A percentile compares a stretch with the other conserved stretches of the same genome.
phyloP scores from a whole-genome alignment of 164 flowering plant genomes.

The Houttuynia cordata region DNA sequence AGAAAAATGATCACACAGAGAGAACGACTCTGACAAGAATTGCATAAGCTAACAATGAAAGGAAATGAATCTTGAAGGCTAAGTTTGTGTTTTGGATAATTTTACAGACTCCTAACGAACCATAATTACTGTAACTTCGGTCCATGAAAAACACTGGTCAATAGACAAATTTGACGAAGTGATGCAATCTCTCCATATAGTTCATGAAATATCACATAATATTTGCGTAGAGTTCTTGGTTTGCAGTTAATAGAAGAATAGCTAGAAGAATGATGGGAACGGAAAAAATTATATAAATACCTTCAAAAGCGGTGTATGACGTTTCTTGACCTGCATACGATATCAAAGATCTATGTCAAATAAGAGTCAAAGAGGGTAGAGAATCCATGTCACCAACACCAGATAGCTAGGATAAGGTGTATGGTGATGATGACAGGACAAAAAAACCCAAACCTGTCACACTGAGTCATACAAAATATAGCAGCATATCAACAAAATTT shows the following conservation, averaged over 20 bases:
- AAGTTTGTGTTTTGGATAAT: not conserved
- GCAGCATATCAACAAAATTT: not conserved
- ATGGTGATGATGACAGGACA: too few relatives aligned
- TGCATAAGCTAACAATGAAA: too few relatives aligned
- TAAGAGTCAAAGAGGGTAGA: too few relatives aligned
- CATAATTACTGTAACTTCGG: not conserved
- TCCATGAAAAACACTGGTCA: too few relatives aligned
- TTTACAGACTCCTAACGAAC: not conserved
- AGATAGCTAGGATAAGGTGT: too few relatives aligned
- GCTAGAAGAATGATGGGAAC: too few relatives aligned
- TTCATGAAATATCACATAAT: too few relatives aligned
- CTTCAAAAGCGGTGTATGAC: slow-evolving; percentile 77
- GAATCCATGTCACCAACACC: too few relatives aligned
- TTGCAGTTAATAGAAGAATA: not conserved
- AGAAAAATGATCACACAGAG: too few relatives aligned
- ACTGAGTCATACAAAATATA: not conserved
- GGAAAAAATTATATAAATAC: slow-evolving; percentile 22
- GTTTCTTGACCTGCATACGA: slow-evolving; percentile 75
- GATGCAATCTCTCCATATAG: not conserved
- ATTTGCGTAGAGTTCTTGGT: not conserved
- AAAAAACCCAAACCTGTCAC: not conserved
- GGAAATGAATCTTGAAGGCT: not conserved
- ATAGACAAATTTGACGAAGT: not conserved
- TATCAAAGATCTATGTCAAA: not conserved
- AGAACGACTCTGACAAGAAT: too few relatives aligned